A percentile compares a stretch with the other conserved stretches of the same genome.
Conservation (phyloP, 1,284 basidiomycete species). For the Papiliotrema nemorosa region DNA sequence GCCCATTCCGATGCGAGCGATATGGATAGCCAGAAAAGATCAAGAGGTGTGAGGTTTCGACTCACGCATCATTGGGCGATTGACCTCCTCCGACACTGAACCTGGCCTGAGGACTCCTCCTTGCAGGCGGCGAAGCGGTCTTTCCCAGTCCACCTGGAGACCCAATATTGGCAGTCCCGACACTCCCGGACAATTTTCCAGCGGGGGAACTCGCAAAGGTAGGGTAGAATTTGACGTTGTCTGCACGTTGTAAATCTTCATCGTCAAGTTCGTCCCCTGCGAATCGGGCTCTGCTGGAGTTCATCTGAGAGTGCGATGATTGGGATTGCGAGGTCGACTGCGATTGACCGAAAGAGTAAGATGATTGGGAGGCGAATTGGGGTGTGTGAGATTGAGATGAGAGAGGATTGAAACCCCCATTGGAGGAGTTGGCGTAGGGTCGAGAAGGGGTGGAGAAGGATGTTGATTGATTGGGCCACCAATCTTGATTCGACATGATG, state of each 20-base stretch:
- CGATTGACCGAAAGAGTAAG: background rate
- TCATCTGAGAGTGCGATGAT: background rate
- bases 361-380: background rate
- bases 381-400: background rate
- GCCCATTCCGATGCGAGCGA: too few relatives aligned
- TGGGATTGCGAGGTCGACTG: background rate
- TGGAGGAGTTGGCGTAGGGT: background rate
- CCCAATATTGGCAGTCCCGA: background rate
- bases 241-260: conserved; percentile 34
- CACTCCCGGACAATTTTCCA: conserved; percentile 12
- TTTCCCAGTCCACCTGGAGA: background rate
- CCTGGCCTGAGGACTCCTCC: conserved; percentile 26
- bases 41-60: too few relatives aligned
- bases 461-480: background rate
- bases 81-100: conserved; percentile 12
- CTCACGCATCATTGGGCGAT: conserved; percentile 17
- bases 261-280: conserved; percentile 33
- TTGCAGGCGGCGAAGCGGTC: conserved; percentile 14
- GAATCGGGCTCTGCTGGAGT: background rate
- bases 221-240: conserved; percentile 40
- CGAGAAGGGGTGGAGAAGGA: conserved; percentile 1
- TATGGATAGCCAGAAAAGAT: too few relatives aligned
- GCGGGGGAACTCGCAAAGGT: conserved; percentile 36
- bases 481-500: background rate
- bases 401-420: background rate